Conservation (phyloP, 306 rosid species). For the Casuarina glauca region DNA sequence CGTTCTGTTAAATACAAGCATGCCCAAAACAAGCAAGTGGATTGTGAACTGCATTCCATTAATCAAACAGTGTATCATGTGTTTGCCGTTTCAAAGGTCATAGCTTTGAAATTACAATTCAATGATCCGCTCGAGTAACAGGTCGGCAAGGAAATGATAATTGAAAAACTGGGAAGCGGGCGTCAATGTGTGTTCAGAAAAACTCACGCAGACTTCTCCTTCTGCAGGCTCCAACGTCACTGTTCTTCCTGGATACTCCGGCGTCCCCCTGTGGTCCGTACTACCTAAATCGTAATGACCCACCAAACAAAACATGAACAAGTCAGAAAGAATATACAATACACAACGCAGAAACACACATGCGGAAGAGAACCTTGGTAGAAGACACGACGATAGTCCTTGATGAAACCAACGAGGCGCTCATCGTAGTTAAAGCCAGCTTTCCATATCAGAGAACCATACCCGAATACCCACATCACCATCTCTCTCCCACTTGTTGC, state of each 20-base stretch:
- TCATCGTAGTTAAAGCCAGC: slow-evolving; percentile 75
- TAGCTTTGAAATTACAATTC: background rate
- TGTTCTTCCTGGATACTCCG: slow-evolving; percentile 87
- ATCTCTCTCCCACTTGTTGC: slow-evolving; percentile 20
- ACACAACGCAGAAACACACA: background rate
- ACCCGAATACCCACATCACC: slow-evolving; percentile 94
- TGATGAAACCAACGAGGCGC: slow-evolving; percentile 71
- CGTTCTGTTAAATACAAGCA: background rate
- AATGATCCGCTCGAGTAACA: background rate
- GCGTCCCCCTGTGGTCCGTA: slow-evolving; percentile 93
- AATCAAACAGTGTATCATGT: background rate
- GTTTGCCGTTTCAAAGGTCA: background rate
- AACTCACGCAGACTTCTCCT: slow-evolving; percentile 77
- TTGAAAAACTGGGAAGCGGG: background rate
- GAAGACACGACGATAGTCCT: slow-evolving; percentile 91
- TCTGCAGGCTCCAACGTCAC: slow-evolving; percentile 85
- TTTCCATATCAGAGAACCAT: slow-evolving; percentile 80
- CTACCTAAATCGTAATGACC: slow-evolving; percentile 56
- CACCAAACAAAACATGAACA: slow-evolving; percentile 21
- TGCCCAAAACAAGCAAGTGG: background rate
- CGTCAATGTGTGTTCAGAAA: slow-evolving; percentile 1
- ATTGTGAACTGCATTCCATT: background rate
- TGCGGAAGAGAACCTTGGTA: slow-evolving; percentile 58
- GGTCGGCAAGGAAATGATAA: background rate
- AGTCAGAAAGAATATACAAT: background rate